Conservation (phyloP, 1,284 basidiomycete genomes). For the Cutaneotrichosporon sp. region DNA sequence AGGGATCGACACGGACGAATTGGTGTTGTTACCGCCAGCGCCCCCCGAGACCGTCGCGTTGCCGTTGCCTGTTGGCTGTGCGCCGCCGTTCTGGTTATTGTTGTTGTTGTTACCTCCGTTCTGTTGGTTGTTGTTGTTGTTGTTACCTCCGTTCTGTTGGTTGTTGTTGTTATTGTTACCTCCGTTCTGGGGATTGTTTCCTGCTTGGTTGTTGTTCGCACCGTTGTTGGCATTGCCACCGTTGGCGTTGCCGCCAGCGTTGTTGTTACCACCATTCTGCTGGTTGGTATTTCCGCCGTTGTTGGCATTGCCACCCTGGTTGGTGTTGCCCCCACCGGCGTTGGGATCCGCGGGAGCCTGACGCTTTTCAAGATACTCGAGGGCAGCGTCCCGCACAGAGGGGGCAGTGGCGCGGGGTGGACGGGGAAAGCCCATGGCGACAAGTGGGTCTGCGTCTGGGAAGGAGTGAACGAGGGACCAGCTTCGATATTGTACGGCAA, state of each 20-base stretch:
- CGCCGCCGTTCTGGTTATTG: conserved; percentile 2
- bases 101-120: background rate
- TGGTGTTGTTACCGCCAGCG: background rate
- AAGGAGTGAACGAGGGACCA: background rate
- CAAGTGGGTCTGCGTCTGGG: background rate
- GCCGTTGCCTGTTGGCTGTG: background rate
- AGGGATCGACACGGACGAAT: conserved; percentile 36
- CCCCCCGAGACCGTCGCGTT: conserved; percentile 6
- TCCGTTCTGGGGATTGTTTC: background rate
- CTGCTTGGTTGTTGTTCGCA: conserved; percentile 1
- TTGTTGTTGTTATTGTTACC: conserved; percentile 7
- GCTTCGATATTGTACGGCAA: no score
- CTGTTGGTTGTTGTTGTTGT: background rate
- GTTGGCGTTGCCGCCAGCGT: background rate
- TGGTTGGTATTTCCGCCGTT: background rate
- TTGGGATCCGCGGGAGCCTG: no score
- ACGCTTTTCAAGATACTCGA: background rate
- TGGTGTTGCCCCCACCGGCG: background rate
- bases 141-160: background rate
- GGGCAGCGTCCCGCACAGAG: background rate
- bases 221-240: background rate
- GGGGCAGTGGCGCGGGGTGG: background rate
- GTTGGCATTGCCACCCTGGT: background rate
- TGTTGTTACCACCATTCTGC: background rate
- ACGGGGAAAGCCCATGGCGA: background rate